These are phyloP conservation scores for Madurella mycetomatis DNA, from an alignment of 2,329 filamentous ascomycete species.

Conservation along the genomic window DNA sequence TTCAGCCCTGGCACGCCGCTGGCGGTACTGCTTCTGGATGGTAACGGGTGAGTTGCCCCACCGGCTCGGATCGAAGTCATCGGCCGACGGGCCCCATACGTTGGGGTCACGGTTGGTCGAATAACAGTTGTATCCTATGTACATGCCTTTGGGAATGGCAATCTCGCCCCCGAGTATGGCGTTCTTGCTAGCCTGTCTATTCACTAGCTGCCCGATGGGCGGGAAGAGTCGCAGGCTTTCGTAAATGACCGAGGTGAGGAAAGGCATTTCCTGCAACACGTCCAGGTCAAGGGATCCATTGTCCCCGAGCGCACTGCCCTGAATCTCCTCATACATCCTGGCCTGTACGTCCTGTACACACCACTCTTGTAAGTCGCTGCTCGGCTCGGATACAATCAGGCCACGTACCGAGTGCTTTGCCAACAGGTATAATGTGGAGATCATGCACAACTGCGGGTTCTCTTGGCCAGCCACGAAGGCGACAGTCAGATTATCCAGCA, in stretches of 20 bases:
- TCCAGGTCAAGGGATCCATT: constrained; percentile 5
- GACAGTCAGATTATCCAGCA: constrained; percentile 19
- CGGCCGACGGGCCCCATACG: constrained; percentile 12
- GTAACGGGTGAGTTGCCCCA: constrained; percentile 11
- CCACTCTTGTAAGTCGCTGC: not conserved
- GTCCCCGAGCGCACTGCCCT: not conserved
- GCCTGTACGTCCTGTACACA: constrained; percentile 29
- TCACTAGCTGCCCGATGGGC: constrained; percentile 46
- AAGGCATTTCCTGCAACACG: constrained; percentile 34
- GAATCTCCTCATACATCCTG: constrained; percentile 7
- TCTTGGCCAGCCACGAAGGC: constrained; percentile 21
- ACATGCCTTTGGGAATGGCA: constrained; percentile 16
- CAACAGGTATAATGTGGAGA: constrained; percentile 20
- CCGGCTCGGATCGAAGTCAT: constrained; percentile 13
- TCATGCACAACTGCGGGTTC: constrained; percentile 22
- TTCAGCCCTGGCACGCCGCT: constrained; percentile 14
- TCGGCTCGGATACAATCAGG: not conserved
- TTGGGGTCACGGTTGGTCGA: constrained; percentile 17
- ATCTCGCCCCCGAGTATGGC: constrained; percentile 11
- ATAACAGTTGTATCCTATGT: constrained; percentile 20
- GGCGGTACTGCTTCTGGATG: constrained; percentile 18
- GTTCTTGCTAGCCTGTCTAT: constrained; percentile 30
- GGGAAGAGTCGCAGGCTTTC: constrained; percentile 46
- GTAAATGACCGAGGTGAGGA: constrained; percentile 41
- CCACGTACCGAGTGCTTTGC: constrained; percentile 17